Conservation (phyloP, 140 eudicot genomes). For the Oenanthe javanica region DNA sequence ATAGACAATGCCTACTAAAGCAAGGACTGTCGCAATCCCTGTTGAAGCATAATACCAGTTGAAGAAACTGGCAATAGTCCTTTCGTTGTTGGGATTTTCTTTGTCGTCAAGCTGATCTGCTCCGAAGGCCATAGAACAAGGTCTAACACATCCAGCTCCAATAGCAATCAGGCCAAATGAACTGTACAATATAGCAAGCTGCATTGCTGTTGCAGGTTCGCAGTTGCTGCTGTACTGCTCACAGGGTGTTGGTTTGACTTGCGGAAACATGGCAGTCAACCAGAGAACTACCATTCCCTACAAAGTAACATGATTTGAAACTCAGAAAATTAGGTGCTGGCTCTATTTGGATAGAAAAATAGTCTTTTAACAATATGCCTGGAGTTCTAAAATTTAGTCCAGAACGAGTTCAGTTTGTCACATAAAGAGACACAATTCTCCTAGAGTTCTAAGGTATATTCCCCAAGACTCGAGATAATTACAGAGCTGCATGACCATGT, state of each 20-base stretch:
- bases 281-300: slow-evolving; percentile 47
- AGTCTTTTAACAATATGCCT: not conserved
- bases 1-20: slow-evolving; percentile 39
- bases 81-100: slow-evolving; percentile 26
- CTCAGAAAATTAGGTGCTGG: not conserved
- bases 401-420: not conserved
- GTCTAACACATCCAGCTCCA: slow-evolving; percentile 46
- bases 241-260: slow-evolving; percentile 38
- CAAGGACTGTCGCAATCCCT: slow-evolving; percentile 23
- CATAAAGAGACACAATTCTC: not conserved
- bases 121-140: slow-evolving; percentile 53
- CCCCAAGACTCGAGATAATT: not conserved
- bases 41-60: slow-evolving; percentile 47
- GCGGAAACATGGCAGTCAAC: slow-evolving; percentile 46
- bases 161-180: slow-evolving; percentile 40
- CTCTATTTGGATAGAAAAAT: not conserved
- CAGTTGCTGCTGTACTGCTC: slow-evolving; percentile 20
- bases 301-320: not conserved
- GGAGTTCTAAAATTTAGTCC: not conserved
- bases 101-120: slow-evolving; percentile 41
- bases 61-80: slow-evolving; percentile 41
- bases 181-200: slow-evolving; percentile 23
- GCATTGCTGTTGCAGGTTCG: slow-evolving; percentile 20
- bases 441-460: not conserved
- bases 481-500: not conserved